Percentiles rank a stretch among this genome's conserved stretches.
These are phyloP conservation scores for Hansenula lynferdii DNA, from an alignment of 1,139 yeast species.

Conservation along the genomic window DNA sequence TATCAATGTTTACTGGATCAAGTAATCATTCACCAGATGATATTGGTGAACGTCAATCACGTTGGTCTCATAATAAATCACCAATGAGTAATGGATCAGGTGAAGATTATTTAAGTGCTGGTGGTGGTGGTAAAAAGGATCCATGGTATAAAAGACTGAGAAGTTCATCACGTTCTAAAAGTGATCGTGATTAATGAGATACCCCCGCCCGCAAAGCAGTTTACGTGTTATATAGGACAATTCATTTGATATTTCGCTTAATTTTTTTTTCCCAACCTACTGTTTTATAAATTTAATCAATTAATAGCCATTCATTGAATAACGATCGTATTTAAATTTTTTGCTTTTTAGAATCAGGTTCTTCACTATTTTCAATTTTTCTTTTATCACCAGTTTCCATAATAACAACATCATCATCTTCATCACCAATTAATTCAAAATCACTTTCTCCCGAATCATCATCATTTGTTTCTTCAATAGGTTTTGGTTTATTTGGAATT, in stretches of 20 bases:
- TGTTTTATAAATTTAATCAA: too few species aligned
- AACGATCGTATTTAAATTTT: constrained; percentile 10
- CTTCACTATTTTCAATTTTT: constrained; percentile 22
- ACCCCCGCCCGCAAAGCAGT: too few species aligned
- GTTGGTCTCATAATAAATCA: too few species aligned
- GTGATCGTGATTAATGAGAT: constrained; percentile 4
- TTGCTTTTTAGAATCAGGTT: constrained; percentile 12
- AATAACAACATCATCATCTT: constrained; percentile 14
- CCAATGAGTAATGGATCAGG: too few species aligned
- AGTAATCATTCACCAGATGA: constrained; percentile 4
- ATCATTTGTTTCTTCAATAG: constrained; percentile 10
- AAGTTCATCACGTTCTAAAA: constrained; percentile 26
- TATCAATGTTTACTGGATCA: constrained; percentile 21
- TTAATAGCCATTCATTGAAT: too few species aligned
- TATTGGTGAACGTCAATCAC: constrained; percentile 15
- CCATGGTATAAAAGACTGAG: constrained; percentile 31
- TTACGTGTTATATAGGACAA: too few species aligned
- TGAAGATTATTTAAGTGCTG: constrained; percentile 7
- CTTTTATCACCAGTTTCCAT: constrained; percentile 17
- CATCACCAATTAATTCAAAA: constrained; percentile 15
- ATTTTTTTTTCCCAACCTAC: too few species aligned
- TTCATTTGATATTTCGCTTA: too few species aligned
- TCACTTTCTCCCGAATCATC: constrained; percentile 23
- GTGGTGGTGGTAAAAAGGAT: constrained; percentile 18
- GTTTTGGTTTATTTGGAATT: constrained; percentile 28